Base-by-base conservation (phyloP, 192 early-diverging fungal genomes). In the Podila horticola region DNA sequence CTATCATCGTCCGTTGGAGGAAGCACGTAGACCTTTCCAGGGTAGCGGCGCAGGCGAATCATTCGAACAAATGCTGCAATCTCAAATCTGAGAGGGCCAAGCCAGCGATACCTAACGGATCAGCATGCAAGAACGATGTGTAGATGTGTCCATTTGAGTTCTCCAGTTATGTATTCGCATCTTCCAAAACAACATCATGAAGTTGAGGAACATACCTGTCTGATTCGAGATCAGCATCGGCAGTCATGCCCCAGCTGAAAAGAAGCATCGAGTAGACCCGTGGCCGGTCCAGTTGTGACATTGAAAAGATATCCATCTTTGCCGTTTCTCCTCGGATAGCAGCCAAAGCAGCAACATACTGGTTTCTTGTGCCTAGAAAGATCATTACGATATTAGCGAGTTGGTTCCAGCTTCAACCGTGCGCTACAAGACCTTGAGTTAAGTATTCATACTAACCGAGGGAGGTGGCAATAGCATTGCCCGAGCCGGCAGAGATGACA, bases 221-320 rank as follows among this genome's bases (percentile, higher is more conserved):
- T 3, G 88, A 89, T 66, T 91, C 90, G 36, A 91, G 89, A 38
- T 91, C 90, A 6, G 89, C 77, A 62, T 91, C 90, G 9, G 87
- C 87, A 48, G 87, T 72, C 74, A 89, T 74, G 1, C 88, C 90
- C 90, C 88, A 91, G 33, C 85, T 86, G 73, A 88, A 77, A 6
- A 86, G 79, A 36, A 91, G 68, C 72, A 88, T 86, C 31, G 88
- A 84, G 52, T 89, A 85, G 26, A 86, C 81, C 19, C 72, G 81
- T n/a, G 62, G 69, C 11, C 87, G 86, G 1, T 72, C 72, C 1
- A 71, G 74, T 60, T 84, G 69, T 24, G 87, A 85, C 5, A 84
- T 70, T 28, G 86, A 86, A 86, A 87, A 88, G 33, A 91, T 88
- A 52, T 91, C 90, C 55, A 91, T 59, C 41, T 86, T 85, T 19